phyloP scores from a whole-genome alignment of 2,329 filamentous ascomycete genomes.

The Pleomassaria siparia region DNA sequence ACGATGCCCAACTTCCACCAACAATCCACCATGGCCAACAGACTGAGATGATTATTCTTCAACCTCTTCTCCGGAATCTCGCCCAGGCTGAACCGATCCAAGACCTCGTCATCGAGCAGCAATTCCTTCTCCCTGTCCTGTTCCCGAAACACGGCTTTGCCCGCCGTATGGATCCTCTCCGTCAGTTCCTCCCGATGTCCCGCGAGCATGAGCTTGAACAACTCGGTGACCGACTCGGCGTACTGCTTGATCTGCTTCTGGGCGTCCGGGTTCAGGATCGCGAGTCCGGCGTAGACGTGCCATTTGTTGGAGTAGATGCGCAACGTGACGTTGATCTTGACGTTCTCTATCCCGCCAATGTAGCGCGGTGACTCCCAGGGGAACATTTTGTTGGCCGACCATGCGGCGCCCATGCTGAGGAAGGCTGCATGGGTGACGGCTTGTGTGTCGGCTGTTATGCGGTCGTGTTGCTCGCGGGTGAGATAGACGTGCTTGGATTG shows the following conservation, averaged over 20 bases:
- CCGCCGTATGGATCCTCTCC: slow-evolving; percentile 74
- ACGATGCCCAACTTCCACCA: slow-evolving; percentile 94
- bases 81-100: slow-evolving; percentile 86
- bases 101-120: slow-evolving; percentile 74
- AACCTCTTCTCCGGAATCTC: slow-evolving; percentile 66
- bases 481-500: slow-evolving; percentile 85
- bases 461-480: slow-evolving; percentile 84
- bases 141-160: slow-evolving; percentile 65
- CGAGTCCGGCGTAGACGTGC: slow-evolving; percentile 97
- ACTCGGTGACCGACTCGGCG: slow-evolving; percentile 84
- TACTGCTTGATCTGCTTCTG: slow-evolving; percentile 93
- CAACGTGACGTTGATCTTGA: slow-evolving; percentile 97
- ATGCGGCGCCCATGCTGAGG: slow-evolving; percentile 93
- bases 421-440: slow-evolving; percentile 98
- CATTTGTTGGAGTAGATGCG: slow-evolving; percentile 99
- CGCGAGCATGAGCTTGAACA: slow-evolving; percentile 96
- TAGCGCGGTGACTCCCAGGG: slow-evolving; percentile 97
- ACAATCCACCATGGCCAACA: slow-evolving; percentile 97
- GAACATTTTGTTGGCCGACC: slow-evolving; percentile 93
- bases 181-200: slow-evolving; percentile 76
- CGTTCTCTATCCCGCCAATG: slow-evolving; percentile 95
- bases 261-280: slow-evolving; percentile 93
- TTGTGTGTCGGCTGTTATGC: slow-evolving; percentile 97
- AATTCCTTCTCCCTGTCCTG: slow-evolving; percentile 62
- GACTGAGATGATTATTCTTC: slow-evolving; percentile 89